These are phyloP conservation scores for Pinus taeda DNA, from an alignment of 75 land plant genomes.

Conservation along the genomic window DNA sequence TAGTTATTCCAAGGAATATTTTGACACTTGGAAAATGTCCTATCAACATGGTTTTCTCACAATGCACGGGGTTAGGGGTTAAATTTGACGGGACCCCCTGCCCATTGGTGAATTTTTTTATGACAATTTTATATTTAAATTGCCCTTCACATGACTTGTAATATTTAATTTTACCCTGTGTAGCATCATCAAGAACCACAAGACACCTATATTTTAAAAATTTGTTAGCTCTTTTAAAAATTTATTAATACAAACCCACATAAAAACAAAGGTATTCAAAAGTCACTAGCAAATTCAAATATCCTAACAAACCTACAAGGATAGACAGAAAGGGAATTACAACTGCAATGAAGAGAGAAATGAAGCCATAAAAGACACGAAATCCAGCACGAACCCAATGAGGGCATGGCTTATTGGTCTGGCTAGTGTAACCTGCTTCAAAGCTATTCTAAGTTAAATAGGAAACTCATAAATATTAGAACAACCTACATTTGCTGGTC, in stretches of 20 bases:
- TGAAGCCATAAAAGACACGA: conserved; percentile 42
- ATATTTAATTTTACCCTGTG: too few species aligned
- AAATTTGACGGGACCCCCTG: too few species aligned
- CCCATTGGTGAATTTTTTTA: too few species aligned
- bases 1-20: too few species aligned
- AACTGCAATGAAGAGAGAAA: conserved; percentile 45
- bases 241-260: conserved; percentile 66
- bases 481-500: conserved; percentile 5
- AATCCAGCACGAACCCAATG: conserved; percentile 32
- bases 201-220: too few species aligned
- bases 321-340: conserved; percentile 61
- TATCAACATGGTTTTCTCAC: too few species aligned
- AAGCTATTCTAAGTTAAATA: conserved; percentile 23
- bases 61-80: too few species aligned
- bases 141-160: too few species aligned
- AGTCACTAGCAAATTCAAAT: conserved; percentile 54
- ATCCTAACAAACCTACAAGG: conserved; percentile 60
- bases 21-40: too few species aligned
- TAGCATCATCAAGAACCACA: too few species aligned
- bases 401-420: conserved; percentile 30
- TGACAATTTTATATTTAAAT: too few species aligned
- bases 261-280: conserved; percentile 66
- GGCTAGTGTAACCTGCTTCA: conserved; percentile 50
- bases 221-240: too few species aligned
- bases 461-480: conserved; percentile 38